Evolutionary conservation across 495 filamentous ascomycete species (phyloP), one percentile per base, ranked within the genome.

Genomic region (Neurospora pannonica): DNA sequence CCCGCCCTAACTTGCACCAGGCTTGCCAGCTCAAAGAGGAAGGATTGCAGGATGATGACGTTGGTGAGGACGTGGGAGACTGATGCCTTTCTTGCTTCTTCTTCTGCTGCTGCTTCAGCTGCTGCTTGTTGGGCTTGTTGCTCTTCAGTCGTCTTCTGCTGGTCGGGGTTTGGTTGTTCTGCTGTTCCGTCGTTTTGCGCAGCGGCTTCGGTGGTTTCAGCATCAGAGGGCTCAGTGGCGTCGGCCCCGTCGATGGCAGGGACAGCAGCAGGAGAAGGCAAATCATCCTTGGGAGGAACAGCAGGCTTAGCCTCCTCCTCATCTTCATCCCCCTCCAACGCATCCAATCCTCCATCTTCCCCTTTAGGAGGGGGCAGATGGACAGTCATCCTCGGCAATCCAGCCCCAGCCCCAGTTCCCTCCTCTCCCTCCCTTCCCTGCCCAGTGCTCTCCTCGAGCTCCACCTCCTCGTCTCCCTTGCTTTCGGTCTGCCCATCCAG

Each of bases 51-150:
- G 71, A 93, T 85, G 67, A 92, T 87, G 28, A 89, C 87, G 77
- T 93, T 93, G 7, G 96, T 98, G 71, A 99, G 84, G 3, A 98
- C 87, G 81, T 98, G 94, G 71, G 92, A 93, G 6, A 99, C 87
- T 19, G 90, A 95, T 15, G 91, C 89, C 15, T 67, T 67, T 28
- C 28, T 28, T 15, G 28, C 34, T 87, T 84, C 76, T 84, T 85
- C 62, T 81, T 82, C 73, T 81, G 79, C 8, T 70, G 70, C 48
- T 79, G 19, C n/a, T 73, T 2, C 11, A 1, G 21, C 42, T 1
- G 24, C 24, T 31, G 6, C 24, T 8, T 31, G 54, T 17, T 34
- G 62, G 15, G 76, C 72, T 46, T 72, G 74, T 15, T 28, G 24
- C 0, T 60, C 48, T 5, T 62, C 21, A 24, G 24, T 2, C 1